Conservation (phyloP, 139 green algal genomes). For the Volvox africanus region DNA sequence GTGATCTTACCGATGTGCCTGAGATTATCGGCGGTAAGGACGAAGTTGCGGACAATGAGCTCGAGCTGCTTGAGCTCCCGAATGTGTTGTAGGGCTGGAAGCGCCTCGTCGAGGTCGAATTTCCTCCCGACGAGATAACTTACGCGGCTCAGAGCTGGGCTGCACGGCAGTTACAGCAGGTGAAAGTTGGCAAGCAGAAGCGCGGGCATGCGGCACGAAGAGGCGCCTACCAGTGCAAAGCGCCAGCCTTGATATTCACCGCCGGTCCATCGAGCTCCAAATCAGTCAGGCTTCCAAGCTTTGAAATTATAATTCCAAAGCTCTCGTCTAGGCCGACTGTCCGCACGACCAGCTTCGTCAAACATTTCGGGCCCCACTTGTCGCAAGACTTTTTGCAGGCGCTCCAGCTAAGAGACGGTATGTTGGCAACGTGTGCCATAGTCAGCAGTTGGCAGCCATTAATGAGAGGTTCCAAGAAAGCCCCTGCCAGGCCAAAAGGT, state of each 20-base stretch:
- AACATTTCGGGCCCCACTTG: constrained; percentile 7
- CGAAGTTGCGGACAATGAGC: constrained; percentile 70
- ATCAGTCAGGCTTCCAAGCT: constrained; percentile 49
- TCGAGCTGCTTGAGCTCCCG: constrained; percentile 61
- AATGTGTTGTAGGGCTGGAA: constrained; percentile 55
- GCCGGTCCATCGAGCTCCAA: constrained; percentile 70
- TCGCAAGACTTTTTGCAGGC: constrained; percentile 42
- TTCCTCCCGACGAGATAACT: constrained; percentile 58
- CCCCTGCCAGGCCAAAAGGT: constrained; percentile 38
- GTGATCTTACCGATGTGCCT: constrained; percentile 54
- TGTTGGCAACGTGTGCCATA: constrained; percentile 58
- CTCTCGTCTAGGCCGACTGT: constrained; percentile 52
- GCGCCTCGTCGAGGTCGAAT: constrained; percentile 59
- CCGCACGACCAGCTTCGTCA: constrained; percentile 56
- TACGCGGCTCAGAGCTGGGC: constrained; percentile 59
- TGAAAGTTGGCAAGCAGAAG: neutral
- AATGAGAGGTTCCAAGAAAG: constrained; percentile 62
- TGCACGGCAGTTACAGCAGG: constrained; percentile 25
- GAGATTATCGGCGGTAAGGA: constrained; percentile 68
- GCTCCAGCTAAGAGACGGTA: constrained; percentile 61
- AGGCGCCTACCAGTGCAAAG: constrained; percentile 49
- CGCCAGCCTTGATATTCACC: constrained; percentile 57
- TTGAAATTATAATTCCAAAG: constrained; percentile 60
- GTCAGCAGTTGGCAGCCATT: constrained; percentile 56
- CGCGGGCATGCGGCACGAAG: too few species aligned